A percentile compares a stretch with the other conserved stretches of the same genome.
Evolutionary conservation across 2,329 filamentous ascomycete species (phyloP).

Genomic region (Neofusicoccum kwambonambiense): DNA sequence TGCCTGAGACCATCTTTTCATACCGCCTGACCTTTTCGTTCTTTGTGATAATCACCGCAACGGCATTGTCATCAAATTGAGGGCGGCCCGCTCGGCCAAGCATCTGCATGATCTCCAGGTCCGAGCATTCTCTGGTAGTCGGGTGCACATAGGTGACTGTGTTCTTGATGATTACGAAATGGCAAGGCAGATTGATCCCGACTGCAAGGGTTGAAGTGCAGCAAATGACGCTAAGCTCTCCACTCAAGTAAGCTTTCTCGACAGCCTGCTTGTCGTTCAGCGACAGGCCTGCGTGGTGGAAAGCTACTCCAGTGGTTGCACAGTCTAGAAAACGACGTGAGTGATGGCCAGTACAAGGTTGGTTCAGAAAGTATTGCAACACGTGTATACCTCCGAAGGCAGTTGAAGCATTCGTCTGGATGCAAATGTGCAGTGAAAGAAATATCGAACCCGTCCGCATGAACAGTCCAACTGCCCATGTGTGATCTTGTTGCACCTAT

Average conservation of each 20-base stretch:
- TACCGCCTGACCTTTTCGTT: slow-evolving; percentile 65
- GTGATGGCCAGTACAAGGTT: not conserved
- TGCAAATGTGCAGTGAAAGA: not conserved
- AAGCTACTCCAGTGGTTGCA: slow-evolving; percentile 65
- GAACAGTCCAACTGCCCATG: no score
- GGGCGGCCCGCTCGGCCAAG: slow-evolving; percentile 79
- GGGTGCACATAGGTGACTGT: slow-evolving; percentile 58
- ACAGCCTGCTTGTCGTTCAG: slow-evolving; percentile 62
- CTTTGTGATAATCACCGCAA: slow-evolving; percentile 77
- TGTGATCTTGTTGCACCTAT: no score
- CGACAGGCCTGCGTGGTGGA: slow-evolving; percentile 77
- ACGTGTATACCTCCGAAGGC: no score
- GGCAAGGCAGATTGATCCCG: slow-evolving; percentile 79
- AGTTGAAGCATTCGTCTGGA: slow-evolving; percentile 2
- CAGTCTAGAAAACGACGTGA: slow-evolving; percentile 36
- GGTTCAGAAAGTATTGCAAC: no score
- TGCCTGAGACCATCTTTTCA: slow-evolving; percentile 70
- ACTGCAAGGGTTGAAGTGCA: slow-evolving; percentile 84
- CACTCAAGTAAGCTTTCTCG: slow-evolving; percentile 66
- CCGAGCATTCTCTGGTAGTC: slow-evolving; percentile 67
- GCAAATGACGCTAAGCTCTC: slow-evolving; percentile 77
- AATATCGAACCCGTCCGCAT: not conserved
- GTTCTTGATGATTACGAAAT: slow-evolving; percentile 80
- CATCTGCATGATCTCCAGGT: slow-evolving; percentile 89
- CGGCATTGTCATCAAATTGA: slow-evolving; percentile 75